Conservation (phyloP, 768 basidiomycete species). For the Russula emetica region DNA sequence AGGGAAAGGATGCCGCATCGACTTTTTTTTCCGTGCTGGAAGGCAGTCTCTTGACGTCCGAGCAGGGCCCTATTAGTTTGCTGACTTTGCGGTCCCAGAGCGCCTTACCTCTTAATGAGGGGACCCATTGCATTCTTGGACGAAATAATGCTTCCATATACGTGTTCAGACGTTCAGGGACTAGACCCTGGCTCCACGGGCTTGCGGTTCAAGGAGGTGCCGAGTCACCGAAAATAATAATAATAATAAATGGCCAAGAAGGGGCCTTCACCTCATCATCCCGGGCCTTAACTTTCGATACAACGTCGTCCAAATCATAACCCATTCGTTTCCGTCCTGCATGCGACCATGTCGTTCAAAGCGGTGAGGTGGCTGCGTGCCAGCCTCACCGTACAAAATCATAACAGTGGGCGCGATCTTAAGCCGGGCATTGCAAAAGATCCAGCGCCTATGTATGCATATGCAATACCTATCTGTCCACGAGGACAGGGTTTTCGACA, state of each 20-base stretch:
- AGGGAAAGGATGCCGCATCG: slow-evolving; percentile 20
- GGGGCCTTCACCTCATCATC: slow-evolving; percentile 11
- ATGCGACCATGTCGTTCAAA: slow-evolving; percentile 1
- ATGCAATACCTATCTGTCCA: slow-evolving; percentile 16
- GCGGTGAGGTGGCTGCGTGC: slow-evolving; percentile 16
- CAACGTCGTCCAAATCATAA: slow-evolving; percentile 6
- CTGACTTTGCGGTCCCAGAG: slow-evolving; percentile 21
- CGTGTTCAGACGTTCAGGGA: slow-evolving; percentile 21
- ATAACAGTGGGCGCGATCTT: slow-evolving; percentile 18
- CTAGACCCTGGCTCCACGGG: slow-evolving; percentile 21
- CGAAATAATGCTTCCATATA: slow-evolving; percentile 23
- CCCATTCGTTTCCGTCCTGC: neutral
- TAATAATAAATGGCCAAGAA: slow-evolving; percentile 6
- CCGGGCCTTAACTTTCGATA: slow-evolving; percentile 12
- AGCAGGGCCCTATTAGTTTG: slow-evolving; percentile 12
- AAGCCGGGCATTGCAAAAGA: slow-evolving; percentile 12
- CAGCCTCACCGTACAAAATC: slow-evolving; percentile 11
- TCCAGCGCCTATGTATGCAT: slow-evolving; percentile 13
- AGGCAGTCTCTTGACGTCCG: slow-evolving; percentile 23
- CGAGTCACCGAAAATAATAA: slow-evolving; percentile 6
- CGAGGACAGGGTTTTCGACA: slow-evolving; percentile 10
- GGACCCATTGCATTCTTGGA: slow-evolving; percentile 19
- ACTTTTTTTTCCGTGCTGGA: slow-evolving; percentile 20
- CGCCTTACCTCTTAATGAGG: slow-evolving; percentile 18
- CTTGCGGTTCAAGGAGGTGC: slow-evolving; percentile 8